Base-by-base conservation (phyloP, 2,329 filamentous ascomycete species). In the Didymella keratinophila region DNA sequence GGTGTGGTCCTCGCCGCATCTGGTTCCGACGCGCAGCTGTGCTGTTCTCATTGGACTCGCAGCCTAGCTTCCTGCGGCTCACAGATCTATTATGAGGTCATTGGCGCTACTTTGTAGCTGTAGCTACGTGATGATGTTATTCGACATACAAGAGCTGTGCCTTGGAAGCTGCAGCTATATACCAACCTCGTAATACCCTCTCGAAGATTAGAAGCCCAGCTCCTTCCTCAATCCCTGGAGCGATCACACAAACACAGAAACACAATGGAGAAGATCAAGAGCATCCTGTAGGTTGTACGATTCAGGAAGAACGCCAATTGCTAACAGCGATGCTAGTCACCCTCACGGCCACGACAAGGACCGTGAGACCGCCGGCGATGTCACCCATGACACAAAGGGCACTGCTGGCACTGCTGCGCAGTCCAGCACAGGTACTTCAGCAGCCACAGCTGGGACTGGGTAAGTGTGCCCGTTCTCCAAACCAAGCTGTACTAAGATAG, bases 181-280 rank as follows among this genome's bases (percentile, higher is more conserved):
- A 45, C 49, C 32, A 45, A 27, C 41, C 50, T 21, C 23, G 52
- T 52, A 44, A 54, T 52, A 56, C 32, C 30, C 43, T 34, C n/a
- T 21, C 14, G 14, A 32, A 49, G 7, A 25, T 47, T 41, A 51
- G 43, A 52, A 47, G 51, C 56, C 25, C 41, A 47, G 32, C 32
- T 41, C 60, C 41, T 44, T 12, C 41, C 27, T 18, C 27, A 54
- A 48, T 52, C 58, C 54, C 48, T 60, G 48, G 48, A 60, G 52
- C 52, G 48, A 58, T 61, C 55, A 52, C 49, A 57, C 51, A 37
- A 37, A 48, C 51, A 46, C 47, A 36, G 30, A 37, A 52, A 20
- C 64, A 61, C 39, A 56, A 81, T 81, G 79, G 74, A 81, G 56
- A 79, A 80, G 71, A 66, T 81, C 54, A 81, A 80, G 75, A 75